Base-by-base conservation (phyloP, 495 filamentous ascomycete genomes). In the Xylaria telfairii region DNA sequence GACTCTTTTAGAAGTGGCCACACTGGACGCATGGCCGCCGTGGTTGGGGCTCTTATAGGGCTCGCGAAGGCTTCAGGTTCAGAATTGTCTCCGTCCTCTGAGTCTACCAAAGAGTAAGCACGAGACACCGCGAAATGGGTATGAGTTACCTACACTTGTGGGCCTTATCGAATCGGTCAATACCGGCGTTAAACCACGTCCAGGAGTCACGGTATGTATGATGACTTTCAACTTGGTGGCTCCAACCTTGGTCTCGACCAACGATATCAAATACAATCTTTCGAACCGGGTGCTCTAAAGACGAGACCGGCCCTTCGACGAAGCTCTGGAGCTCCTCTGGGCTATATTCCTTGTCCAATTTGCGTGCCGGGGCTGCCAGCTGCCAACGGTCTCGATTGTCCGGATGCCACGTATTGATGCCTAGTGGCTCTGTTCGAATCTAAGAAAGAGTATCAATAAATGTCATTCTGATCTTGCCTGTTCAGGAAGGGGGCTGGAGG, bases 141-240 rank as follows among this genome's bases (percentile, higher is more conserved):
- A 28, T 21, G 41, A n/a, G 3, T 24, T 39, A 65, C 75, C 57
- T 65, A 80, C 76, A 53, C 17, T 63, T 32, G 17, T 76, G 73
- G 0, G 67, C 53, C 60, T 66, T 65, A 42, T 81, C 78, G 54
- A 86, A 80, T 17, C 82, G 79, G 59, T 88, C 86, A 21, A 86
- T 70, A 0, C 90, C 89, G 4, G 82, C 86, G 54, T 92, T 91
- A 73, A 93, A 93, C 91, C 91, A 94, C 0, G 91, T 92, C 76
- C 80, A 92, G 0, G 90, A 90, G 17, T 74, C 79, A 5, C 79
- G 67, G 73, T 87, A 92, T n/a, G 84, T 87, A 49, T 85, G 78
- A 6, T 80, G 75, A 41, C 81, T 71, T 1, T 60, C 26, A 5
- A 32, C 21, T 0, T 78, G 73, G 5, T 82, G 79, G 51, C 84